Percentiles rank a stretch among this genome's conserved stretches.
phyloP scores from a whole-genome alignment of 2,329 filamentous ascomycete genomes.

The Cladosporium cucumerinum region DNA sequence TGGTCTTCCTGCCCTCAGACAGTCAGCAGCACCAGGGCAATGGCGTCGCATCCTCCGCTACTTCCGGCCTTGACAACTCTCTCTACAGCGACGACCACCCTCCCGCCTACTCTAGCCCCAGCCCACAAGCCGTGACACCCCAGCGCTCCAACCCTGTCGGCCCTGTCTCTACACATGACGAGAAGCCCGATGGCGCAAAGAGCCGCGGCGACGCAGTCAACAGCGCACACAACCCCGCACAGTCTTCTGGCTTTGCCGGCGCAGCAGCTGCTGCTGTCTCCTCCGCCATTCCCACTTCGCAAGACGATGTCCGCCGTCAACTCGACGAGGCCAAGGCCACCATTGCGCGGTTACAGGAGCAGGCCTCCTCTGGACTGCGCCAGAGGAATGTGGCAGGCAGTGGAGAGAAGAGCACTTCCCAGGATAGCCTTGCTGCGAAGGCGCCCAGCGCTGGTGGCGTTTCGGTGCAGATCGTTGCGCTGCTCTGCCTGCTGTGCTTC shows the following conservation, averaged over 20 bases:
- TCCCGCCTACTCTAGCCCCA: slow-evolving; percentile 56
- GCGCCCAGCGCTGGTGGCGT: slow-evolving; percentile 60
- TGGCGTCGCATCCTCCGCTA: slow-evolving; percentile 25
- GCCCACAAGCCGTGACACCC: slow-evolving; percentile 45
- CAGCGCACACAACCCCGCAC: slow-evolving; percentile 40
- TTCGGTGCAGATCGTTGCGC: slow-evolving; percentile 77
- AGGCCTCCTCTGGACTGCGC: slow-evolving; percentile 66
- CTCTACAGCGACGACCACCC: slow-evolving; percentile 40
- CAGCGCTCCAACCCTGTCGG: slow-evolving; percentile 38
- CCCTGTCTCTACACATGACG: slow-evolving; percentile 39
- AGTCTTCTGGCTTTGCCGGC: slow-evolving; percentile 42
- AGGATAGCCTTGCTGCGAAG: slow-evolving; percentile 25
- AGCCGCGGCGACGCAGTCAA: slow-evolving; percentile 39
- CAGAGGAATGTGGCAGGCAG: slow-evolving; percentile 62
- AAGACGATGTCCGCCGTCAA: slow-evolving; percentile 67
- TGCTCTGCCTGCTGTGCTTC: slow-evolving; percentile 84
- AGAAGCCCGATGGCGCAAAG: slow-evolving; percentile 40
- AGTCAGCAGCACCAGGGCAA: slow-evolving; percentile 35
- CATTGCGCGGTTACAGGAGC: slow-evolving; percentile 64
- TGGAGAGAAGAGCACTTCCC: slow-evolving; percentile 20
- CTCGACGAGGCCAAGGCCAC: slow-evolving; percentile 71
- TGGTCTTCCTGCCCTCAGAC: slow-evolving; percentile 72
- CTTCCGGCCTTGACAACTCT: slow-evolving; percentile 7
- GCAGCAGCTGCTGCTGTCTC: slow-evolving; percentile 45
- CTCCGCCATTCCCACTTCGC: slow-evolving; percentile 46